Evolutionary conservation across 352 stramenopile species (phyloP).

Genomic region (Globisporangium paddicum): DNA sequence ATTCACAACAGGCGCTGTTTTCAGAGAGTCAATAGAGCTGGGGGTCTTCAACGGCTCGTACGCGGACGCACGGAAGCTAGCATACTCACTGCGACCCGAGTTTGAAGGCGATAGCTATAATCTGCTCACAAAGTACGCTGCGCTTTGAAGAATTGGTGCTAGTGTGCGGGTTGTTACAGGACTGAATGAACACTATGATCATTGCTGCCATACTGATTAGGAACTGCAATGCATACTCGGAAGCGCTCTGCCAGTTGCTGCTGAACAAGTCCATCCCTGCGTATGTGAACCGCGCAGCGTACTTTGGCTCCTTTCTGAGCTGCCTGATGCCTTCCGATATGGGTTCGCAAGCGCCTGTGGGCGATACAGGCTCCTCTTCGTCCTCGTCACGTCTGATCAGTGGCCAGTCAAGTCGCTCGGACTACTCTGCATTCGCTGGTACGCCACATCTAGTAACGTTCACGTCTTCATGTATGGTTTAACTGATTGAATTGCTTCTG

Average conservation of each 20-base stretch:
- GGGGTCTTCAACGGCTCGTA: conserved; percentile 84
- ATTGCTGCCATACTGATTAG: conserved; percentile 4
- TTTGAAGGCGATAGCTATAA: conserved; percentile 91
- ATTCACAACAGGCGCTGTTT: conserved; percentile 60
- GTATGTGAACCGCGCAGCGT: conserved; percentile 92
- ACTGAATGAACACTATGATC: not conserved
- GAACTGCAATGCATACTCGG: conserved; percentile 95
- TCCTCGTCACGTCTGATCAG: conserved; percentile 13
- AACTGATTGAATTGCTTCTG: not conserved
- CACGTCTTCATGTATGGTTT: too few species aligned
- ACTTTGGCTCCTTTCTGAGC: conserved; percentile 89
- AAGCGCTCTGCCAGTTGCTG: conserved; percentile 82
- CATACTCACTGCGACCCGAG: conserved; percentile 79
- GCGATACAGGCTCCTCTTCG: conserved; percentile 5
- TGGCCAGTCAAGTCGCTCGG: conserved; percentile 20
- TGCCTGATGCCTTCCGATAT: conserved; percentile 65
- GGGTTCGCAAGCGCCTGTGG: conserved; percentile 56
- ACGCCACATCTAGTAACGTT: not conserved
- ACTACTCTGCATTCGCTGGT: conserved; percentile 70
- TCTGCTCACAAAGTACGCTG: conserved; percentile 74
- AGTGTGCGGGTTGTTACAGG: not conserved
- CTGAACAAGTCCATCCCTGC: conserved; percentile 75
- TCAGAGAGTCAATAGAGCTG: conserved; percentile 88
- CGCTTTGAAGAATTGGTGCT: not conserved
- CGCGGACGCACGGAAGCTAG: conserved; percentile 72